Conservation (phyloP, 78 protist species). For the Isochrysis galbana region DNA sequence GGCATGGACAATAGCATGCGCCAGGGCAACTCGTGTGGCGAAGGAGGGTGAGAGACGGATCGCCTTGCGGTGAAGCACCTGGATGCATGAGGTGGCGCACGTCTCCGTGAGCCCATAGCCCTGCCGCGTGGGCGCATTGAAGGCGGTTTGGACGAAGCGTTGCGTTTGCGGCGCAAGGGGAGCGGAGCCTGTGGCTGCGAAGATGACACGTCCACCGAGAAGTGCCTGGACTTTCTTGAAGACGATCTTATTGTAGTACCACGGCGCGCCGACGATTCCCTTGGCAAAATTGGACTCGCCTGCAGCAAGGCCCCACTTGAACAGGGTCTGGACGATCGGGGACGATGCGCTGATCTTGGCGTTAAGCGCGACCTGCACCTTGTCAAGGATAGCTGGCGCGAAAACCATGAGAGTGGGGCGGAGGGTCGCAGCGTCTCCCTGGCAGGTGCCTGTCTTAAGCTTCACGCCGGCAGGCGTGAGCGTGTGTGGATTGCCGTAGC, state of each 20-base stretch:
- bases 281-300: not conserved
- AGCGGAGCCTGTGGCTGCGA: slow-evolving; percentile 86
- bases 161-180: slow-evolving; percentile 75
- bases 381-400: slow-evolving; percentile 63
- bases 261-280: slow-evolving; percentile 18
- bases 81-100: slow-evolving; percentile 67
- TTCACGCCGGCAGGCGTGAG: slow-evolving; percentile 48
- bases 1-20: no score
- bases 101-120: slow-evolving; percentile 96
- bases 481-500: slow-evolving; percentile 64
- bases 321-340: not conserved
- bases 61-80: no score
- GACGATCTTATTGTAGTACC: slow-evolving; percentile 73
- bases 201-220: slow-evolving; percentile 85
- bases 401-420: slow-evolving; percentile 38
- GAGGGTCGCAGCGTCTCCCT: not conserved
- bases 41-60: no score
- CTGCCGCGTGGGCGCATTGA: slow-evolving; percentile 65
- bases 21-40: no score
- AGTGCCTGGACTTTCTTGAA: slow-evolving; percentile 64
- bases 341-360: not conserved
- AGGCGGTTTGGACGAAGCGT: slow-evolving; percentile 39
- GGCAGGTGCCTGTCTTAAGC: not conserved
- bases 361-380: slow-evolving; percentile 37
- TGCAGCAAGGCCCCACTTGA: not conserved